Evolutionary conservation across 2,329 filamentous ascomycete genomes (phyloP), one percentile per base, ranked within the genome.

Genomic region (Xylaria polymorpha): DNA sequence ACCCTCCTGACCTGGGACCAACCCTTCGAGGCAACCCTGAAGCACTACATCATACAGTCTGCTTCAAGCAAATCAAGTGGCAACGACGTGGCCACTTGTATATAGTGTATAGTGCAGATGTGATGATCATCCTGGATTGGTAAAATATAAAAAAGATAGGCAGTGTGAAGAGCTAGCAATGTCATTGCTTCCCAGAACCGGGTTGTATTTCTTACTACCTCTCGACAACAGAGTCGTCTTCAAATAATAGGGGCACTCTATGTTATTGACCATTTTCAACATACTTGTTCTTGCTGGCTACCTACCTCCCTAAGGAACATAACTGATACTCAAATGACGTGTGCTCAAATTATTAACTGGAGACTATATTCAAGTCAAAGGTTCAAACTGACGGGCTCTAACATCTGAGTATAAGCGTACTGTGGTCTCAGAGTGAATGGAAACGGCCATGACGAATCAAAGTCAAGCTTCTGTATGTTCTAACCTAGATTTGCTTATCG

Each of bases 21-120:
- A 20, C 18, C n/a, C 18, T 55, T n/a, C 18, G 32, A 64, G 41
- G 56, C 22, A 41, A 50, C 35, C 25, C 41, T 14, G 37, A 59
- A 51, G 18, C 20, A 10, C 41, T 14, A 55, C 18, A 35, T 18
- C 29, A 22, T 43, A 44, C 37, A 8, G 18, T 43, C 20, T 53
- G 29, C 32, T 25, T 35, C 9, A 10, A 29, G 39, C 25, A 41
- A 25, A 43, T 39, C n/a, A 9, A 43, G 1, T 57, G 20, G 48
- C 15, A 25, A 37, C 32, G 48, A 41, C 55, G 8, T 50, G 41
- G 39, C 22, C 44, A 56, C 6, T 60, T 25, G 25, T 22, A 10
- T 46, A 48, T 46, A 39, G 32, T 57, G 35, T 7, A 46, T 44
- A 63, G 10, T 48, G 35, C 9, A 15, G 22, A 20, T 50, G 12